Percentiles rank a stretch among this genome's conserved stretches.
These are phyloP conservation scores for Mucor saturninus DNA, from an alignment of 371 early-diverging fungal genomes.

Conservation along the genomic window DNA sequence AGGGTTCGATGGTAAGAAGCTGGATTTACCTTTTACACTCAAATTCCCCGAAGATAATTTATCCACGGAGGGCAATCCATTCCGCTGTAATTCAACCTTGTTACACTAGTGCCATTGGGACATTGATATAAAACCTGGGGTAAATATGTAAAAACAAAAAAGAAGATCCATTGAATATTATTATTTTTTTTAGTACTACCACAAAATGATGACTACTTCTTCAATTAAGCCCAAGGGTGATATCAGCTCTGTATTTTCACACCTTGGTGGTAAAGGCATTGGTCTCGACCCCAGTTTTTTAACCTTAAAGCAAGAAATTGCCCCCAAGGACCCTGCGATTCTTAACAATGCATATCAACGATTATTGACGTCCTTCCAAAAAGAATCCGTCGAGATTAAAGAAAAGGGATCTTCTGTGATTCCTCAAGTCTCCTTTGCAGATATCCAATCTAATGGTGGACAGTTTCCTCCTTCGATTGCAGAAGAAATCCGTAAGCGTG, in stretches of 20 bases:
- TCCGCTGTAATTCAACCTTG: background rate
- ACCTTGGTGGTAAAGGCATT: constrained; percentile 36
- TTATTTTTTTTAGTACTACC: too few relatives aligned
- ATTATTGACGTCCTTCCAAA: constrained; percentile 30
- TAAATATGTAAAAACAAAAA: background rate
- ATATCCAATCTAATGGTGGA: constrained; percentile 38
- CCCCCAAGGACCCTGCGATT: constrained; percentile 24
- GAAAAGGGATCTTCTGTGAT: constrained; percentile 34
- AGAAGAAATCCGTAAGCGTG: constrained; percentile 34
- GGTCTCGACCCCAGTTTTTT: constrained; percentile 32
- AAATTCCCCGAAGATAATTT: background rate
- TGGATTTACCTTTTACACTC: background rate
- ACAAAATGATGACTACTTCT: background rate
- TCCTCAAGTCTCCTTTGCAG: constrained; percentile 34
- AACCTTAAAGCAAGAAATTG: constrained; percentile 32
- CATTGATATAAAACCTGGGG: background rate
- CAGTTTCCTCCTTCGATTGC: constrained; percentile 32
- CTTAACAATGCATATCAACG: constrained; percentile 37
- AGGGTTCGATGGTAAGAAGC: too few relatives aligned
- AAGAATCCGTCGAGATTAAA: constrained; percentile 33
- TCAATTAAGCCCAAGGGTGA: constrained; percentile 39
- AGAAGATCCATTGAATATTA: too few relatives aligned
- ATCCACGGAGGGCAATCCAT: background rate
- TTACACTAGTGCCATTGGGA: background rate
- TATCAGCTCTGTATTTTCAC: constrained; percentile 46